phyloP scores from a whole-genome alignment of 1,284 basidiomycete species.

The Ceratorhiza oryzae-sativae region DNA sequence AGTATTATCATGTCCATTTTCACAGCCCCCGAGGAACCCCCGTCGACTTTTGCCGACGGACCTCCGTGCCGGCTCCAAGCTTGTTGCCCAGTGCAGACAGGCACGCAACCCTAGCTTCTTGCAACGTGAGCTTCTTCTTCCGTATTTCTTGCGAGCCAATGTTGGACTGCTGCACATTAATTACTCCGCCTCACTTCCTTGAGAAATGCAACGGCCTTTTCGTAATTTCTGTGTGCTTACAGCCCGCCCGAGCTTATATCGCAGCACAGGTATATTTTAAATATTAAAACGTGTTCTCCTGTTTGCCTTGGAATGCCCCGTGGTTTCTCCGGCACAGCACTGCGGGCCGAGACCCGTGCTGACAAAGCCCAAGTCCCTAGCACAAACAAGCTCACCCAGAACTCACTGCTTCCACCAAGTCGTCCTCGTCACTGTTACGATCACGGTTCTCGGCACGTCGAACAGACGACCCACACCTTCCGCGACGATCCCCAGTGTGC shows the following conservation, averaged over 20 bases:
- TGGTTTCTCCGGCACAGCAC: constrained; percentile 32
- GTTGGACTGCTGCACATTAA: constrained; percentile 6
- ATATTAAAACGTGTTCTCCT: neutral
- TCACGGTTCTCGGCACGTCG: constrained; percentile 18
- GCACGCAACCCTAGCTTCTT: constrained; percentile 18
- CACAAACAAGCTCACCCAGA: constrained; percentile 5
- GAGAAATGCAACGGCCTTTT: neutral
- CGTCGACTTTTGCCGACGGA: constrained; percentile 33
- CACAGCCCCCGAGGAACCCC: constrained; percentile 24
- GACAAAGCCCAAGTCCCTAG: neutral
- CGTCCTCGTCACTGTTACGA: constrained; percentile 10
- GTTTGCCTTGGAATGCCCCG: constrained; percentile 23
- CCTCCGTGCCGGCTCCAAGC: constrained; percentile 37
- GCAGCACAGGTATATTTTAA: neutral
- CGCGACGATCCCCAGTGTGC: neutral
- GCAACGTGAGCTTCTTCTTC: constrained; percentile 17
- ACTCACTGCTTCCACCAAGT: neutral
- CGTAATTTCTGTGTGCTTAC: neutral
- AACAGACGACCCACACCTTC: neutral
- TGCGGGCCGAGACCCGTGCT: constrained; percentile 27
- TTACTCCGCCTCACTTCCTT: constrained; percentile 27
- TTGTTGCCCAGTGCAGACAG: constrained; percentile 32
- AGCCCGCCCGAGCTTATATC: constrained; percentile 30
- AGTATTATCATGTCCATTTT: constrained; percentile 39
- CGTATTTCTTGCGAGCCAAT: constrained; percentile 35